Percentiles rank a stretch among this genome's conserved stretches.
These are phyloP conservation scores for Telopea speciosissima DNA, from an alignment of 177 flowering plant genomes.

Conservation along the genomic window DNA sequence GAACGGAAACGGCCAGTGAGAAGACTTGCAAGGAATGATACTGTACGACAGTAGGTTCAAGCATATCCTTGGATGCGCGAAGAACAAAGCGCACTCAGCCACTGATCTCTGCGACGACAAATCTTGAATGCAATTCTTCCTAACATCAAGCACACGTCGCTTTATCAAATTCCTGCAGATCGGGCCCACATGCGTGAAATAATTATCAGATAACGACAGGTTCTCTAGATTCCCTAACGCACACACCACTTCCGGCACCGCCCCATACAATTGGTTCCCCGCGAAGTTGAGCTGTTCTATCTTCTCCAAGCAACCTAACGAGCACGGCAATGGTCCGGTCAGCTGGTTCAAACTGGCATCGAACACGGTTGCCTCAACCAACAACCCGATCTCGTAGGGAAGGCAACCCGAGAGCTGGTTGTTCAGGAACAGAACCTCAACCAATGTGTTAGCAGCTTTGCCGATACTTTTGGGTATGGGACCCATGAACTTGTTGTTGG, in stretches of 20 bases:
- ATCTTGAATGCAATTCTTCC: slow-evolving; percentile 49
- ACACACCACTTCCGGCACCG: slow-evolving; percentile 58
- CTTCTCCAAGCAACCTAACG: slow-evolving; percentile 52
- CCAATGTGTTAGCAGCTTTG: slow-evolving; percentile 24
- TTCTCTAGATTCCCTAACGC: slow-evolving; percentile 33
- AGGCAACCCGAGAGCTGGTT: slow-evolving; percentile 58
- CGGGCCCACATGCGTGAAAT: slow-evolving; percentile 47
- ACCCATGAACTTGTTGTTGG: slow-evolving; percentile 62
- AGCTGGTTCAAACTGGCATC: slow-evolving; percentile 49
- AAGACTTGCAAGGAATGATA: neutral
- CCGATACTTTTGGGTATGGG: slow-evolving; percentile 45
- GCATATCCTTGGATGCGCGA: slow-evolving; percentile 26
- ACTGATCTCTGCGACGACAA: slow-evolving; percentile 42
- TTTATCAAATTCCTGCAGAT: slow-evolving; percentile 30
- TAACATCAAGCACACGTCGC: slow-evolving; percentile 39
- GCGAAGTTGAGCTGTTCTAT: slow-evolving; percentile 54
- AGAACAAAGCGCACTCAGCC: slow-evolving; percentile 38
- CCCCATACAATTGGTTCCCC: slow-evolving; percentile 42
- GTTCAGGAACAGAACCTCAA: slow-evolving; percentile 52
- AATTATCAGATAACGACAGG: slow-evolving; percentile 46
- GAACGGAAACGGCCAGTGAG: neutral
- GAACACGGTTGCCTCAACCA: slow-evolving; percentile 37
- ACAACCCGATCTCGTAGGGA: slow-evolving; percentile 58
- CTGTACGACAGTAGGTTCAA: slow-evolving; percentile 16
- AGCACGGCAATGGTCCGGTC: slow-evolving; percentile 60